A percentile compares a stretch with the other conserved stretches of the same genome.
phyloP scores from a whole-genome alignment of 2,329 filamentous ascomycete species.

The Fulvia fulva region DNA sequence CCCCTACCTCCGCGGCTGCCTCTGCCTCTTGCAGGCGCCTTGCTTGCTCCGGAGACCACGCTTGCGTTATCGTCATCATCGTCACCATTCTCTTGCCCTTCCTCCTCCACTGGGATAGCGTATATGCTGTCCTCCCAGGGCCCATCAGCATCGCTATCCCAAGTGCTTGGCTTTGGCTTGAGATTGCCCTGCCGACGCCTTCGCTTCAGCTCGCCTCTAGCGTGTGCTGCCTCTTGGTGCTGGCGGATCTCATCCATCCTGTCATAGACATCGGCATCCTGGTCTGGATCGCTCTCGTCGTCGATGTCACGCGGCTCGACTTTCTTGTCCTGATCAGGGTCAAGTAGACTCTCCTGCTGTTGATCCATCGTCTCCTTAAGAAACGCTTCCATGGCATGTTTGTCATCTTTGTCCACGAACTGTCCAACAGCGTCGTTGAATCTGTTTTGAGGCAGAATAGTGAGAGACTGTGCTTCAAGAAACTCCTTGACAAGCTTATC shows the following conservation, averaged over 20 bases:
- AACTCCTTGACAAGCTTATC: conserved; percentile 86
- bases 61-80: conserved; percentile 38
- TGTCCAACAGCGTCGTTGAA: conserved; percentile 91
- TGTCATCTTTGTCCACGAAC: conserved; percentile 94
- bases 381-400: conserved; percentile 68
- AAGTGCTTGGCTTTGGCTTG: conserved; percentile 69
- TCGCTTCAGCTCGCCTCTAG: conserved; percentile 58
- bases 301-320: conserved; percentile 57
- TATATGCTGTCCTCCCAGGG: conserved; percentile 77
- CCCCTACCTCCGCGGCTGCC: conserved; percentile 43
- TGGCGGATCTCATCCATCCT: conserved; percentile 53
- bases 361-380: conserved; percentile 42
- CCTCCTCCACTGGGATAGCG: conserved; percentile 52
- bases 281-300: conserved; percentile 62
- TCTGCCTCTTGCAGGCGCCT: conserved; percentile 37
- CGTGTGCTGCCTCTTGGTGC: conserved; percentile 66
- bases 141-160: conserved; percentile 88
- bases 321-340: conserved; percentile 59
- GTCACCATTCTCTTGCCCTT: conserved; percentile 46
- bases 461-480: conserved; percentile 79
- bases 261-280: conserved; percentile 57
- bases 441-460: conserved; percentile 85
- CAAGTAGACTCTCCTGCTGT: conserved; percentile 51
- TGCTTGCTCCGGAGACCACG: conserved; percentile 33
- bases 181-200: conserved; percentile 40